These are phyloP conservation scores for Penstemon newberryi DNA, from an alignment of 257 asterid genomes.

Conservation along the genomic window DNA sequence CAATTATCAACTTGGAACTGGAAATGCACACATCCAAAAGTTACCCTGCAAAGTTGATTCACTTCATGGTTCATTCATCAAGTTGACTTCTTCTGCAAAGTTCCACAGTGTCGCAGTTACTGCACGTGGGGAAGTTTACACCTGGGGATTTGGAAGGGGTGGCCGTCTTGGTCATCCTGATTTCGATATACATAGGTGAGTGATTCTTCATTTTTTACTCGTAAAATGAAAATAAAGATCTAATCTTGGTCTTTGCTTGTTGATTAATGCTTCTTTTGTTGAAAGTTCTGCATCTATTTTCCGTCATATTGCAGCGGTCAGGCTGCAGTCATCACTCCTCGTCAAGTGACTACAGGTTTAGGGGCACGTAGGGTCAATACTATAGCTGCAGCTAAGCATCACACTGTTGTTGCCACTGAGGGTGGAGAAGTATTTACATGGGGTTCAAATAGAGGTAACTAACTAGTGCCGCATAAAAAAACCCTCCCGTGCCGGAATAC, in stretches of 20 bases:
- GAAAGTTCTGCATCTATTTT: constrained; percentile 16
- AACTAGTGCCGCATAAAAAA: too few species aligned
- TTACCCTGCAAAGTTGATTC: constrained; percentile 96
- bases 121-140: constrained; percentile 83
- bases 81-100: constrained; percentile 80
- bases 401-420: constrained; percentile 89
- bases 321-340: constrained; percentile 99
- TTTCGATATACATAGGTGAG: constrained; percentile 91
- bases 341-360: constrained; percentile 83
- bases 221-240: neutral
- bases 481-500: too few species aligned
- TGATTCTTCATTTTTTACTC: constrained; percentile 3
- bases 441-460: constrained; percentile 98
- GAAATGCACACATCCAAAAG: constrained; percentile 93
- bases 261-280: neutral
- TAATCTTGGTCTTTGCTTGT: constrained; percentile 1
- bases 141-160: constrained; percentile 99
- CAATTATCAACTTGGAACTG: constrained; percentile 98
- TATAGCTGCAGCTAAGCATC: constrained; percentile 98
- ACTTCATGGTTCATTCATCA: constrained; percentile 69
- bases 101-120: constrained; percentile 95
- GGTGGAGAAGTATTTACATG: constrained; percentile 96
- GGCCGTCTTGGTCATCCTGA: constrained; percentile 99
- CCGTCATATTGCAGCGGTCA: constrained; percentile 74
- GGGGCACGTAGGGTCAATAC: constrained; percentile 90